Evolutionary conservation across 2,329 filamentous ascomycete species (phyloP).

Genomic region (Chaetomiaceae sp.): DNA sequence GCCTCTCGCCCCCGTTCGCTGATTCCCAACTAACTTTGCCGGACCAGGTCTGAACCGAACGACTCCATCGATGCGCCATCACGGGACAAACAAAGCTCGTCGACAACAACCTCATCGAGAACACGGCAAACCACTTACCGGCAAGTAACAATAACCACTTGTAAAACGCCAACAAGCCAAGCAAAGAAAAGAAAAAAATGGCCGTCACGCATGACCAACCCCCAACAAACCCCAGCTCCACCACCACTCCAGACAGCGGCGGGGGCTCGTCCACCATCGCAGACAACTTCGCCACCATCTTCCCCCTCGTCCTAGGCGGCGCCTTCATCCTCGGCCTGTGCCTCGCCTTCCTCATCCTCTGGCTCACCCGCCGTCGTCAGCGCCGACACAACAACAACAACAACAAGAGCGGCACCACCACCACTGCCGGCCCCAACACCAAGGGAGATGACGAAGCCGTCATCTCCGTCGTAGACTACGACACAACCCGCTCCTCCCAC

Average conservation of each 20-base stretch:
- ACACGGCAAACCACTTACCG: background rate
- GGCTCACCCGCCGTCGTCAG: constrained; percentile 25
- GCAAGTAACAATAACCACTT: background rate
- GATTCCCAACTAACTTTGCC: background rate
- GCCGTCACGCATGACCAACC: background rate
- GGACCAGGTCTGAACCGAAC: background rate
- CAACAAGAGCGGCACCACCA: too few species aligned
- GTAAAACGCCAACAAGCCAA: background rate
- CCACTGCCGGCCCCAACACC: too few species aligned
- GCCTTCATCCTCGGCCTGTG: constrained; percentile 42
- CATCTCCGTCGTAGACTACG: background rate
- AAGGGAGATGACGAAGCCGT: background rate
- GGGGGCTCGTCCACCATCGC: constrained; percentile 13
- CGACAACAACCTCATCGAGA: background rate
- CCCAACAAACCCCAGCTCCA: background rate
- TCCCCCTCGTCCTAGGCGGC: constrained; percentile 47
- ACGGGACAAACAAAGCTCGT: background rate
- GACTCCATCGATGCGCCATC: background rate
- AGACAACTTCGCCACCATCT: constrained; percentile 30
- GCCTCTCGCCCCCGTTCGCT: background rate
- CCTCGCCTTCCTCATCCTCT: constrained; percentile 41
- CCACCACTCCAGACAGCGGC: background rate
- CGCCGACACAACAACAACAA: background rate
- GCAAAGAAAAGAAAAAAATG: background rate
- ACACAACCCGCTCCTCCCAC: background rate